phyloP scores from a whole-genome alignment of 2,329 filamentous ascomycete species.

The Fusarium sp. region DNA sequence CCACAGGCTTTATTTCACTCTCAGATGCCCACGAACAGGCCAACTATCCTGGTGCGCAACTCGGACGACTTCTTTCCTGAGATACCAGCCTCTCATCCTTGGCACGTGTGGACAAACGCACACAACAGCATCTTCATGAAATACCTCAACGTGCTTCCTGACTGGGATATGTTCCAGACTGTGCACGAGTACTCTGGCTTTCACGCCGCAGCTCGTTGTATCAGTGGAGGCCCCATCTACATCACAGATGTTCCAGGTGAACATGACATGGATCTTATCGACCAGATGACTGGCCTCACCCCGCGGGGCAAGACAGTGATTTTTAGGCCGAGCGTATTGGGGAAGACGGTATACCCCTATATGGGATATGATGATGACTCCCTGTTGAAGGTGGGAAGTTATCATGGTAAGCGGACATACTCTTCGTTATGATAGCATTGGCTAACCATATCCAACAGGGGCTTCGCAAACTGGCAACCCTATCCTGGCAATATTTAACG shows the following conservation, averaged over 20 bases:
- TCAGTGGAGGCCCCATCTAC: slow-evolving; percentile 93
- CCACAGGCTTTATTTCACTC: slow-evolving; percentile 89
- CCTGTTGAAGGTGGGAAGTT: slow-evolving; percentile 83
- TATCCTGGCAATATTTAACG: slow-evolving; percentile 88
- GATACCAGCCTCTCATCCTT: slow-evolving; percentile 83
- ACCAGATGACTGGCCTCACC: slow-evolving; percentile 83
- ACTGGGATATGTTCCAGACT: slow-evolving; percentile 81
- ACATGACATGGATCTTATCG: slow-evolving; percentile 80
- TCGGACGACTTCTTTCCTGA: slow-evolving; percentile 94
- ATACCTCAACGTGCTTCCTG: slow-evolving; percentile 87
- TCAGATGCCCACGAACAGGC: slow-evolving; percentile 81
- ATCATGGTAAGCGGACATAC: slow-evolving; percentile 69
- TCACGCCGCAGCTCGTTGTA: slow-evolving; percentile 89
- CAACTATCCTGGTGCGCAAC: slow-evolving; percentile 82
- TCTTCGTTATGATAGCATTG: background rate
- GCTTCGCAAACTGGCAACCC: slow-evolving; percentile 74
- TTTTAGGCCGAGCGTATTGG: slow-evolving; percentile 80
- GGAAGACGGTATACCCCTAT: slow-evolving; percentile 80
- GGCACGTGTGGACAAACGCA: slow-evolving; percentile 96
- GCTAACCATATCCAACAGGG: slow-evolving; percentile 48
- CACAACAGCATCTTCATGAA: slow-evolving; percentile 87
- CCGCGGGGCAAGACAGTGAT: slow-evolving; percentile 80
- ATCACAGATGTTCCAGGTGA: slow-evolving; percentile 91
- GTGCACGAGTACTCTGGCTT: slow-evolving; percentile 78
- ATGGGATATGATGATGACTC: slow-evolving; percentile 78